These are phyloP conservation scores for Ulmus americana DNA, from an alignment of 331 rosid genomes.

Conservation along the genomic window DNA sequence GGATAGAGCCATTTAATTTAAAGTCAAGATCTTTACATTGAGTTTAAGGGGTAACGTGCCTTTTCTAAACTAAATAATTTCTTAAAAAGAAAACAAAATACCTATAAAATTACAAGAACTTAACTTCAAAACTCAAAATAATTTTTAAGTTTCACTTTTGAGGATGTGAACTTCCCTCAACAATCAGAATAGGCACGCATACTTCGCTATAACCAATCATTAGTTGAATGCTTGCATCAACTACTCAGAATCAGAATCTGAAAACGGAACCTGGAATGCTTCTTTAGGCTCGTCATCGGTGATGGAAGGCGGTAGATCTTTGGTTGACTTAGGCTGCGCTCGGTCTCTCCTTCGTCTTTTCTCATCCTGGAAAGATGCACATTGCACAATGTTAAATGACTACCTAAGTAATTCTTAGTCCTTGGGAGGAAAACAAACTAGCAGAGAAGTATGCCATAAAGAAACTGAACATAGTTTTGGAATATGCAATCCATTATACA, in stretches of 20 bases:
- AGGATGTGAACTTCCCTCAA: neutral
- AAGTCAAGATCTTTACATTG: neutral
- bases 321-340: slow-evolving; percentile 22
- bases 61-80: neutral
- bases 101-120: neutral
- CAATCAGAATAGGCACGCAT: neutral
- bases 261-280: slow-evolving; percentile 57
- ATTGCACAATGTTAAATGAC: slow-evolving; percentile 1
- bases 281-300: slow-evolving; percentile 57
- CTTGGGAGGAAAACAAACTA: neutral
- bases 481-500: no score
- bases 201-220: neutral
- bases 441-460: neutral
- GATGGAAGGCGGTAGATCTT: slow-evolving; percentile 39
- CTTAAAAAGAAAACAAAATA: neutral
- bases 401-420: no score
- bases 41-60: no score
- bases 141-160: neutral
- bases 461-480: no score
- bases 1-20: no score
- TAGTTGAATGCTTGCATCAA: slow-evolving; percentile 9
- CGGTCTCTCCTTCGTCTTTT: slow-evolving; percentile 35
- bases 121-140: neutral
- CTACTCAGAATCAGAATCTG: slow-evolving; percentile 73
- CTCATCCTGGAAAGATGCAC: slow-evolving; percentile 36